Evolutionary conservation across 2,329 filamentous ascomycete genomes (phyloP).

Genomic region (Aspergillus sp.): DNA sequence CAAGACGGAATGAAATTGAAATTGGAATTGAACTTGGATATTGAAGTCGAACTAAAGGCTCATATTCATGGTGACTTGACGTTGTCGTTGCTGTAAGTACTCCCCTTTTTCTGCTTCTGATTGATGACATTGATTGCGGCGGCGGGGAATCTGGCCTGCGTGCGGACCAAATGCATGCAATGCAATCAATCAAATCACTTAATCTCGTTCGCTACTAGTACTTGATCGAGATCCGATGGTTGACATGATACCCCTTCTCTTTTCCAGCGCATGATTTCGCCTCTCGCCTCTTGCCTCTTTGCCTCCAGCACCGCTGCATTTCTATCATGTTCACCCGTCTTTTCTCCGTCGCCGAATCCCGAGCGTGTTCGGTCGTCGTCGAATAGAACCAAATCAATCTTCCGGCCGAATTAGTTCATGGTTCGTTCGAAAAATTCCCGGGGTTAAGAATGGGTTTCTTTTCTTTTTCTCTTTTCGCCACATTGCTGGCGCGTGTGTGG

Average conservation of each 20-base stretch:
- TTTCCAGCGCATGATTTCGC: background rate
- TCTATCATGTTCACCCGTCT: no score
- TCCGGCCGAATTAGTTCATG: no score
- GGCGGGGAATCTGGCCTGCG: background rate
- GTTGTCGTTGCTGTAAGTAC: constrained; percentile 51
- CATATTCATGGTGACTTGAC: constrained; percentile 66
- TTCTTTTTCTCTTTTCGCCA: background rate
- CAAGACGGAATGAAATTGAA: constrained; percentile 55
- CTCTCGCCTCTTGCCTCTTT: no score
- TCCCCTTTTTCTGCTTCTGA: constrained; percentile 3
- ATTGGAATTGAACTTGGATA: constrained; percentile 62
- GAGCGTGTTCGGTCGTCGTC: no score
- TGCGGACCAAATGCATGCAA: background rate
- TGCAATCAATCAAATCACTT: background rate
- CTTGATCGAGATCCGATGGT: background rate
- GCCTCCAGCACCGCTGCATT: no score
- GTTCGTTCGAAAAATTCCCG: background rate
- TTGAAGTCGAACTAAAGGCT: constrained; percentile 65
- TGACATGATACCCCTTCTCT: background rate
- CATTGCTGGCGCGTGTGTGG: background rate
- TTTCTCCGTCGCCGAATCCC: no score
- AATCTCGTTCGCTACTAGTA: background rate
- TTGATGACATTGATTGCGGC: background rate
- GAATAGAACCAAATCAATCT: no score
- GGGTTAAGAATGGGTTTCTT: background rate